phyloP scores from a whole-genome alignment of 2,329 filamentous ascomycete genomes.

The Calonectria pauciramosa region DNA sequence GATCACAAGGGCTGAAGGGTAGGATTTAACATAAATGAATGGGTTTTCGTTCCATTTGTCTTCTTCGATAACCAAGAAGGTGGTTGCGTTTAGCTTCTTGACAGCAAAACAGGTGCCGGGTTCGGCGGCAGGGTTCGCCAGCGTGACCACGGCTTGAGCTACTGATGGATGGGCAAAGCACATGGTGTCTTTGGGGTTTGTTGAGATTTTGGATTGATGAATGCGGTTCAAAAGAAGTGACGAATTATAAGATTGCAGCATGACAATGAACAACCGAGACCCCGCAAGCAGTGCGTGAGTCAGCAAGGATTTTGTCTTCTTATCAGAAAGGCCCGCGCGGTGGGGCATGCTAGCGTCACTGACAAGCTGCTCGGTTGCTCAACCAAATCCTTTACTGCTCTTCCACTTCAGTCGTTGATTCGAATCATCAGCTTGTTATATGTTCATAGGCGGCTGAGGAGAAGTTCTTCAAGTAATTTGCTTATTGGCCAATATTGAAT shows the following conservation, averaged over 20 bases:
- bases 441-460: too few species aligned
- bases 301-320: neutral
- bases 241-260: neutral
- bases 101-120: neutral
- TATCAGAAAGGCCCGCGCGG: neutral
- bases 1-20: slow-evolving; percentile 53
- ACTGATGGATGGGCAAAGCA: neutral
- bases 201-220: neutral
- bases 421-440: neutral
- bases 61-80: slow-evolving; percentile 59
- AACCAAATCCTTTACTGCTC: neutral
- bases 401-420: neutral
- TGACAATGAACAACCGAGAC: neutral
- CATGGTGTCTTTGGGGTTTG: neutral
- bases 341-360: neutral
- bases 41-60: slow-evolving; percentile 59
- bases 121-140: neutral
- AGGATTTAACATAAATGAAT: slow-evolving; percentile 61
- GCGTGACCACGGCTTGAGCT: too few species aligned
- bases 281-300: neutral
- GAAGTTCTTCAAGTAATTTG: too few species aligned
- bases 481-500: too few species aligned
- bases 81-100: slow-evolving; percentile 53
- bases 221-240: neutral
- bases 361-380: neutral